phyloP scores from a whole-genome alignment of 441 rosid species.

The Codiaeum variegatum region DNA sequence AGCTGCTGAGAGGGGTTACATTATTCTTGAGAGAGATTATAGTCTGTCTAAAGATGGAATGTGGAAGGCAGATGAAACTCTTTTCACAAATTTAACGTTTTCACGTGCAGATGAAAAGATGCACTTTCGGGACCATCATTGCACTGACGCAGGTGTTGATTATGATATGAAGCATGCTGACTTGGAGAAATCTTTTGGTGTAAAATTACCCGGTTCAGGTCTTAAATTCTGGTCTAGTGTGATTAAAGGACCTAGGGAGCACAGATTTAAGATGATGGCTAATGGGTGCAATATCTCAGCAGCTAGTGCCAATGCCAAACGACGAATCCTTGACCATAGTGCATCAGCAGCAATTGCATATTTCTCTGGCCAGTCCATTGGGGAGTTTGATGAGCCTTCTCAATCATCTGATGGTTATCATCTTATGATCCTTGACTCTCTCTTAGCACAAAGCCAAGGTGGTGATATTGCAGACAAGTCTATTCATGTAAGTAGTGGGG shows the following conservation, averaged over 20 bases:
- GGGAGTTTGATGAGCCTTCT: constrained; percentile 38
- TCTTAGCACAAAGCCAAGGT: constrained; percentile 36
- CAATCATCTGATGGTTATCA: constrained; percentile 36
- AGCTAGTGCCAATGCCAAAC: constrained; percentile 54
- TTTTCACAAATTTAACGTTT: constrained; percentile 40
- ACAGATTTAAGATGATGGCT: constrained; percentile 59
- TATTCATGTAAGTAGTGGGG: constrained; percentile 20
- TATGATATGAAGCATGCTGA: constrained; percentile 91
- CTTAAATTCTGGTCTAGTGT: constrained; percentile 63
- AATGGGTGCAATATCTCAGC: constrained; percentile 42
- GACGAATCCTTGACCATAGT: constrained; percentile 76
- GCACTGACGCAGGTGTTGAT: constrained; percentile 74
- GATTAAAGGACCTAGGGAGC: constrained; percentile 56
- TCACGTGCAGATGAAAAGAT: constrained; percentile 67
- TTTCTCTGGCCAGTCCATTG: constrained; percentile 49
- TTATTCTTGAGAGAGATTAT: constrained; percentile 46
- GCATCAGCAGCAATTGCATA: constrained; percentile 71
- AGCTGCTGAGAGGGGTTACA: constrained; percentile 82
- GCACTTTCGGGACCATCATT: constrained; percentile 81
- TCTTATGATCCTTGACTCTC: constrained; percentile 36
- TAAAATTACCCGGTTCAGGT: constrained; percentile 80
- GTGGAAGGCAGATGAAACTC: constrained; percentile 35
- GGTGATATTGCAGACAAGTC: constrained; percentile 29
- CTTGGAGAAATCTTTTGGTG: constrained; percentile 91
- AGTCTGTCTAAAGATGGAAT: constrained; percentile 39